phyloP scores from a whole-genome alignment of 2,329 filamentous ascomycete genomes.

The Ampelomyces quisqualis region DNA sequence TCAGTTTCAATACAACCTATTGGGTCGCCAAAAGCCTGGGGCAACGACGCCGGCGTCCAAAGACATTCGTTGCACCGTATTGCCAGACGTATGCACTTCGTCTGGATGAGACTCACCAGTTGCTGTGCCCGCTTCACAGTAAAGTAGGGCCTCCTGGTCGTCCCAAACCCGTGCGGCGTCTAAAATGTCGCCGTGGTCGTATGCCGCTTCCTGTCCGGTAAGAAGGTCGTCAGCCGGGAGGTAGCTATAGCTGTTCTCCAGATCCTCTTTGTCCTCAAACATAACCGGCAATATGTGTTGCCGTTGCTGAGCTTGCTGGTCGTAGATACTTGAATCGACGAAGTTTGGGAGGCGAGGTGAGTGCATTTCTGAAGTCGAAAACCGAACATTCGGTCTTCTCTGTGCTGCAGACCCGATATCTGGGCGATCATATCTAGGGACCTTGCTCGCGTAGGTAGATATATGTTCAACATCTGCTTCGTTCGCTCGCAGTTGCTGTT shows the following conservation, averaged over 20 bases:
- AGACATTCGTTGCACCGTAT: constrained; percentile 3
- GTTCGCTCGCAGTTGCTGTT: too few relatives aligned
- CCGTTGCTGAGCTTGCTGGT: too few relatives aligned
- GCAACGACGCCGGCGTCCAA: constrained; percentile 19
- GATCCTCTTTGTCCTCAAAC: too few relatives aligned
- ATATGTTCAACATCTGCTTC: background rate
- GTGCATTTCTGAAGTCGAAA: constrained; percentile 6
- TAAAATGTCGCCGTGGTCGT: background rate
- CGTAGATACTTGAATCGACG: constrained; percentile 26
- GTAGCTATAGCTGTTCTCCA: too few relatives aligned
- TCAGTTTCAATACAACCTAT: constrained; percentile 47
- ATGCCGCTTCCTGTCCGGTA: background rate
- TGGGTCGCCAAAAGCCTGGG: constrained; percentile 48
- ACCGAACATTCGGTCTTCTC: constrained; percentile 19
- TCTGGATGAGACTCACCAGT: background rate
- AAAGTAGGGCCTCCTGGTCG: background rate
- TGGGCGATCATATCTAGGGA: background rate
- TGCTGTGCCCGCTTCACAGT: background rate
- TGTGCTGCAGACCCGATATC: background rate
- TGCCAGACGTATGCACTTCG: background rate
- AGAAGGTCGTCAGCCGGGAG: too few relatives aligned
- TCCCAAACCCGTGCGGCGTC: too few relatives aligned
- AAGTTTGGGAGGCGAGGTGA: constrained; percentile 12
- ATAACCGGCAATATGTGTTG: too few relatives aligned
- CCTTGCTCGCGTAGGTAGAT: background rate